Conservation (phyloP, 805 yeast genomes). For the Schwanniomyces occidentalis region DNA sequence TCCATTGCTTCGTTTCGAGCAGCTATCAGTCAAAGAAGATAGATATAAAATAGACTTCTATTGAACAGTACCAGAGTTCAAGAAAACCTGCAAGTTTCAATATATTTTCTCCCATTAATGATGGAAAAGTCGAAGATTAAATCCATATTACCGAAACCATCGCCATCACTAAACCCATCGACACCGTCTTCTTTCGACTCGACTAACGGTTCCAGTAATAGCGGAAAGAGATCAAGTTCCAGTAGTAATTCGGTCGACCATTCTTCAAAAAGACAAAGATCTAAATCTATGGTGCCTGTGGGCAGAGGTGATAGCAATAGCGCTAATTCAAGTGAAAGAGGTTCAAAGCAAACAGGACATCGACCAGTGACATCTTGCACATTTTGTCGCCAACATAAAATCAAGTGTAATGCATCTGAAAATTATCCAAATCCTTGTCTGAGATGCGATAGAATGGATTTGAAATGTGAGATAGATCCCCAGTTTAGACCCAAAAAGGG, state of each 20-base stretch:
- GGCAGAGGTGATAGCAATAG: background rate
- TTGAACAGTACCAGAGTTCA: background rate
- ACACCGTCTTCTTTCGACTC: conserved; percentile 1
- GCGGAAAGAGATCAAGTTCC: conserved; percentile 2
- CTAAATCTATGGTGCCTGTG: conserved; percentile 5
- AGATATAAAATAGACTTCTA: no score
- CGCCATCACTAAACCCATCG: conserved; percentile 16
- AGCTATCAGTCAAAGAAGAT: no score
- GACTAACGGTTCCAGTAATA: background rate
- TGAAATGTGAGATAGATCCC: conserved; percentile 87
- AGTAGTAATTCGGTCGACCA: background rate
- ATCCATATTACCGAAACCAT: conserved; percentile 44
- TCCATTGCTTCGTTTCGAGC: no score
- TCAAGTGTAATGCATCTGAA: conserved; percentile 87
- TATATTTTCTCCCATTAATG: no score
- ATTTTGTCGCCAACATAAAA: conserved; percentile 92
- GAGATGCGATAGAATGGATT: conserved; percentile 76
- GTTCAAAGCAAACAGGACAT: conserved; percentile 46
- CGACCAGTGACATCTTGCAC: conserved; percentile 93
- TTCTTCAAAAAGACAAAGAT: conserved; percentile 4
- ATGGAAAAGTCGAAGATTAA: conserved; percentile 43
- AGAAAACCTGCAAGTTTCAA: background rate
- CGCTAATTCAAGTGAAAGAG: background rate
- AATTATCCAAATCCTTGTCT: conserved; percentile 80
- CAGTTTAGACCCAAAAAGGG: conserved; percentile 90